Evolutionary conservation across 257 asterid species (phyloP), one percentile per base, ranked within the genome.

Genomic region (Primulina tabacum): DNA sequence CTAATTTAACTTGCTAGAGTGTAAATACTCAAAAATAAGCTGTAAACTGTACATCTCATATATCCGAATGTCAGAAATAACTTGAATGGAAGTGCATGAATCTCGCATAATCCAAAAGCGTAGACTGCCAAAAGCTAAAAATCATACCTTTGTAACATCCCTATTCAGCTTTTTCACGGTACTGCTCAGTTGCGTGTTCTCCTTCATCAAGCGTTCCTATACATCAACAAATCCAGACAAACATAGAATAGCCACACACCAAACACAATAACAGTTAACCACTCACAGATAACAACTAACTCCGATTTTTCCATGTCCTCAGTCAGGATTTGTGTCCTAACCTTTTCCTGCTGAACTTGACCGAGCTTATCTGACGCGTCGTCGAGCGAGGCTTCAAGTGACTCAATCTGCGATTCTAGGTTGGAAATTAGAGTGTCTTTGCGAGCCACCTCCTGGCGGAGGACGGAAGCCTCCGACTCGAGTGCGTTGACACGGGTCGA

Each of bases 401-500:
- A 86, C 73, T 87, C 84, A 26, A 93, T 82, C 85, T 86, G 96
- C 40, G 96, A 82, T 75, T 87, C 90, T 29, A 87, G 88, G 35
- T 85, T 90, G 80, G 89, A 77, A 76, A 93, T 89, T 84, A 86
- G 60, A 50, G 16, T 65, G 67, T 89, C 99, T 70, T 88, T 82
- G 68, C 89, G 92, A 73, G 82, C 66, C 76, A 90, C 84, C 71
- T 75, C 73, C 62, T 84, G 79, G 43, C 82, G 96, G 84, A 93
- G 92, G 18, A 65, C 79, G 67, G 88, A 82, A 65, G 78, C 69
- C 87, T 87, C 96, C 28, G 95, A 81, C 75, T 93, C 99, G 76
- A 93, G 95, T 58, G 88, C 73, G 29, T 84, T 77, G 82, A 93
- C 86, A 58, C 99, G 99, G 55, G 96, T 76, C 76, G 99, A 86